Percentiles rank a stretch among this genome's conserved stretches.
phyloP scores from a whole-genome alignment of 495 filamentous ascomycete genomes.

The Wilcoxina mikolae region DNA sequence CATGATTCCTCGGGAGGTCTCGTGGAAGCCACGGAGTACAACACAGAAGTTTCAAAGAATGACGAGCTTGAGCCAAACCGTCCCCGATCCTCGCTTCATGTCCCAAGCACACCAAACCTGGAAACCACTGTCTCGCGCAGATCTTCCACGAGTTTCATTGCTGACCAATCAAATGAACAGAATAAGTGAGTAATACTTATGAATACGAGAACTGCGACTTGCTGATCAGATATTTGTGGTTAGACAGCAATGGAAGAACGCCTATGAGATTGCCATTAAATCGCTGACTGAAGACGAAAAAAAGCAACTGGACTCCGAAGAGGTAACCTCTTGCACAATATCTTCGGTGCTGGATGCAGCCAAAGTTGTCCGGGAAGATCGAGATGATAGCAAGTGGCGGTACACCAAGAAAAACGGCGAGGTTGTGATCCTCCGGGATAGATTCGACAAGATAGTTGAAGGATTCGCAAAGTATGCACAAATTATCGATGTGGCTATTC shows the following conservation, averaged over 20 bases:
- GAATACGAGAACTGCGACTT: no score
- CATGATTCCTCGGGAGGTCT: no score
- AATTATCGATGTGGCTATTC: slow-evolving; percentile 9
- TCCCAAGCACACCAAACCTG: no score
- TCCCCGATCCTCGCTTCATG: no score
- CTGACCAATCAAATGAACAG: no score
- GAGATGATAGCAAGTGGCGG: not conserved
- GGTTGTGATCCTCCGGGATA: not conserved
- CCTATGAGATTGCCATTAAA: not conserved
- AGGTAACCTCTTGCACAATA: not conserved
- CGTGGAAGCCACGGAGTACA: no score
- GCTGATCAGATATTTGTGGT: no score
- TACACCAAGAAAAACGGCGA: slow-evolving; percentile 1
- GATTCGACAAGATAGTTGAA: slow-evolving; percentile 12
- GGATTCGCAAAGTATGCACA: slow-evolving; percentile 11
- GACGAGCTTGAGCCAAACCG: no score
- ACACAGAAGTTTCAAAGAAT: no score
- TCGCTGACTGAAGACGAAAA: not conserved
- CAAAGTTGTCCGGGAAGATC: not conserved
- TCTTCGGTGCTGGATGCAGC: not conserved
- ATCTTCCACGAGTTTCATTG: no score
- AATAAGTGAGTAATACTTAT: no score
- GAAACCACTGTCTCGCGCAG: no score
- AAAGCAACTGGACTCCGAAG: not conserved
- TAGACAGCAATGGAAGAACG: not conserved